phyloP scores from a whole-genome alignment of 176 grass and related monocot species.

The Avena insularis region DNA sequence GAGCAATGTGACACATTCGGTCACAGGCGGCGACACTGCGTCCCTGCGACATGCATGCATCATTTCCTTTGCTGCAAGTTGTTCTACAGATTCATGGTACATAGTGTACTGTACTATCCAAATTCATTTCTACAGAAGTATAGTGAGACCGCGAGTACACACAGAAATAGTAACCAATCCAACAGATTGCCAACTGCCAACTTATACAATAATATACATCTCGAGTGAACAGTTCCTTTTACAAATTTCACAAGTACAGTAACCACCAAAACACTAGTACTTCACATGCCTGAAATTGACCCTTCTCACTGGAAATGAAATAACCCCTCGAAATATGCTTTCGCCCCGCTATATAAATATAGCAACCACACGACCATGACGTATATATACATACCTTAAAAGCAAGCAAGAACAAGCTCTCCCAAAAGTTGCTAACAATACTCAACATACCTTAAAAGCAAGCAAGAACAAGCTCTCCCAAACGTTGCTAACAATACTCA shows the following conservation, averaged over 20 bases:
- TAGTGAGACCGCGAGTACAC: neutral
- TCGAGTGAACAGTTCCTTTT: neutral
- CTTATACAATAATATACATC: neutral
- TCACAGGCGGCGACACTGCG: neutral
- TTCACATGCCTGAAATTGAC: neutral
- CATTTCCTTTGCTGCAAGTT: neutral
- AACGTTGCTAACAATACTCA: neutral
- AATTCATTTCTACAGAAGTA: neutral
- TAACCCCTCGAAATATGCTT: neutral
- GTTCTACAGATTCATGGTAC: neutral
- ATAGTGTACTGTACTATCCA: neutral
- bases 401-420: neutral
- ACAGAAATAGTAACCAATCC: neutral
- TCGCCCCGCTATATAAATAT: too few relatives aligned
- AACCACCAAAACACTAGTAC: neutral
- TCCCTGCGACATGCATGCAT: neutral
- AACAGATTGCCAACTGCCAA: neutral
- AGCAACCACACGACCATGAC: neutral
- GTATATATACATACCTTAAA: neutral
- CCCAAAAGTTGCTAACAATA: neutral
- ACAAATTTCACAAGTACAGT: conserved; percentile 1
- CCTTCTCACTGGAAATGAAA: conserved; percentile 1
- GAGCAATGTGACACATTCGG: neutral
- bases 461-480: neutral
- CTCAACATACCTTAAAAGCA: neutral